Conservation (phyloP, 768 basidiomycete species). For the Termitomyces sp. region DNA sequence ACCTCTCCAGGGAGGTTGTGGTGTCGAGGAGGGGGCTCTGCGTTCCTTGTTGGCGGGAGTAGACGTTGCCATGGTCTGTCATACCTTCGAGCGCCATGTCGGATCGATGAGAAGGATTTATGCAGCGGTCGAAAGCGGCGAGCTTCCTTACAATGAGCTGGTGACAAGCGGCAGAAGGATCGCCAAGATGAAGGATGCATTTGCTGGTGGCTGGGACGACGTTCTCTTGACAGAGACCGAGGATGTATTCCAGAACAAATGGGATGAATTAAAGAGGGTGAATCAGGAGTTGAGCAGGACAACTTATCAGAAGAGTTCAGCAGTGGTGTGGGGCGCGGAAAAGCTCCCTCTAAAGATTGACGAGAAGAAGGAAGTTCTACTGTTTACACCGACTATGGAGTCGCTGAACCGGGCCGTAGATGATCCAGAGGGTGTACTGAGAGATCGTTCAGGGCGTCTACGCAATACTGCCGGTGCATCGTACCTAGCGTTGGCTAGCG, state of each 20-base stretch:
- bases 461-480: conserved; percentile 58
- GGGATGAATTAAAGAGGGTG: conserved; percentile 32
- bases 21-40: conserved; percentile 52
- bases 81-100: conserved; percentile 49
- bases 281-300: conserved; percentile 39
- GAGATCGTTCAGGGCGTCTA: conserved; percentile 36
- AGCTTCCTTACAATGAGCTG: conserved; percentile 35
- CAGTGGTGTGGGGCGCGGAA: conserved; percentile 41
- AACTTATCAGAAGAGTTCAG: conserved; percentile 46
- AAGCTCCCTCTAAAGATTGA: conserved; percentile 33
- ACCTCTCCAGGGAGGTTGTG: conserved; percentile 38
- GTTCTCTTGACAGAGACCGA: conserved; percentile 27
- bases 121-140: conserved; percentile 43
- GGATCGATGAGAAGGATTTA: conserved; percentile 52
- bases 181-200: conserved; percentile 44
- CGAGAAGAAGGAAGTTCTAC: conserved; percentile 25
- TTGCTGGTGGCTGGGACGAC: conserved; percentile 44
- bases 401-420: conserved; percentile 64
- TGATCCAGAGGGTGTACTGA: conserved; percentile 43
- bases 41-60: conserved; percentile 58
- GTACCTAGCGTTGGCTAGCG: conserved; percentile 45
- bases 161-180: conserved; percentile 43
- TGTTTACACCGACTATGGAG: conserved; percentile 57
- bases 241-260: conserved; percentile 22
- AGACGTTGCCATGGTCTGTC: conserved; percentile 76